Evolutionary conservation across 2,329 filamentous ascomycete genomes (phyloP), one percentile per base, ranked within the genome.

Genomic region (Juglanconis sp.): DNA sequence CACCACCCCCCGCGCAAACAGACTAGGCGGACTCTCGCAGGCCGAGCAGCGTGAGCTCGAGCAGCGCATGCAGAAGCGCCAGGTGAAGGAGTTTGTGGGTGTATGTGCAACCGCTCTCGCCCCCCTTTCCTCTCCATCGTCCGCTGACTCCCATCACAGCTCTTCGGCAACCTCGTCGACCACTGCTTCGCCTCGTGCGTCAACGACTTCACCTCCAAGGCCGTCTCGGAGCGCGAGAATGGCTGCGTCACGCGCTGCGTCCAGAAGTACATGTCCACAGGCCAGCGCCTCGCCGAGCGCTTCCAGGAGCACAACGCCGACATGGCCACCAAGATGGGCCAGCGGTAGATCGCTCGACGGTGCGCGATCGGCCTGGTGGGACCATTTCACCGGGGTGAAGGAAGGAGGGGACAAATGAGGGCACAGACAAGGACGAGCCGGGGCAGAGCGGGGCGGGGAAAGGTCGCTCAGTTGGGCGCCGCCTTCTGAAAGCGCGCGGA

Each of bases 21-120:
- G 61, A 56, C 47, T 63, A 36, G 61, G 62, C 52, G 56, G 81
- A 74, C 89, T 96, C 74, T 91, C 85, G 68, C 74, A 83, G 70
- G 76, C 86, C 70, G 94, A 98, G 83, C 91, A 96, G 82, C 90
- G 91, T 79, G 91, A 95, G 83, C 90, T 99, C 73, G 89, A 96
- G 78, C 80, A 86, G 79, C 92, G 95, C 77, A 93, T 99, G 86
- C 92, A 98, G 82, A 90, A 91, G 80, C 96, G 95, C 79, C 95
- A 99, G 80, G 91, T 99, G 84, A 96, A 96, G 81, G 94, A 98
- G 75, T 98, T 99, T 74, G 96, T 98, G 89, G 90, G 87, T 71
- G 95, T 98, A 84, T 69, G 91, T 82, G 59, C 42, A 24, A 24
- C 24, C 24, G 24, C 24, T 24, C 24, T 24, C 24, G 24, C 44